Evolutionary conservation across 768 basidiomycete genomes (phyloP), one percentile per base, ranked within the genome.

Genomic region (Myochromella boudieri): DNA sequence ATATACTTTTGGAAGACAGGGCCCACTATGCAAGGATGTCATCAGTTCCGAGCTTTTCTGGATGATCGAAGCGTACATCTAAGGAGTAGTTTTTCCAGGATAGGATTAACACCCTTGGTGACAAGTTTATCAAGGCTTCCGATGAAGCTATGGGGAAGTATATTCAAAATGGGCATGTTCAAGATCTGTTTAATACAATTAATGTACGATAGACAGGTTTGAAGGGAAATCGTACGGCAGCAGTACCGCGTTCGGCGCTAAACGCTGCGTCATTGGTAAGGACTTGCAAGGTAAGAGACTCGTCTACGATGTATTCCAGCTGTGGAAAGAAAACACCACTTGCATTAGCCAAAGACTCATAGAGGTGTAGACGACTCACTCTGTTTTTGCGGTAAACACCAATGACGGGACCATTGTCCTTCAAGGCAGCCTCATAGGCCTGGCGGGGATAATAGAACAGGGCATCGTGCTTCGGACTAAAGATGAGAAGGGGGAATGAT

Each of bases 381-480:
- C 47, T 32, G n/a, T 48, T 48, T 21, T 48, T 48, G 41, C 47
- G 47, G 26, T 38, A 32, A 11, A 48, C 47, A 9, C 47, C 41
- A 14, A 48, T 48, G 12, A 48, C 27, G 21, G 40, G 42, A 2
- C 47, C 47, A 20, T 48, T 14, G 26, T 38, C 22, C 28, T 32
- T 24, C 27, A 48, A 43, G 15, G 47, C 47, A 3, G 36, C 28
- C 11, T 42, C 34, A 21, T 48, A 48, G 27, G 47, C 47, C 21
- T 48, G 7, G 9, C 41, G 47, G 17, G 47, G 47, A 14, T 48
- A 42, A 3, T 9, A 14, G 20, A 48, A 48, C 5, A 48, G n/a
- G 2, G 47, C 41, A 4, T 48, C 40, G n/a, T 43, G 9, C 47
- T 48, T 36, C 3, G 4, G 3, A 38, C 20, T 12, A 38, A 20